These are phyloP conservation scores for Backusella westeae DNA, from an alignment of 192 early-diverging fungal genomes.

Conservation along the genomic window DNA sequence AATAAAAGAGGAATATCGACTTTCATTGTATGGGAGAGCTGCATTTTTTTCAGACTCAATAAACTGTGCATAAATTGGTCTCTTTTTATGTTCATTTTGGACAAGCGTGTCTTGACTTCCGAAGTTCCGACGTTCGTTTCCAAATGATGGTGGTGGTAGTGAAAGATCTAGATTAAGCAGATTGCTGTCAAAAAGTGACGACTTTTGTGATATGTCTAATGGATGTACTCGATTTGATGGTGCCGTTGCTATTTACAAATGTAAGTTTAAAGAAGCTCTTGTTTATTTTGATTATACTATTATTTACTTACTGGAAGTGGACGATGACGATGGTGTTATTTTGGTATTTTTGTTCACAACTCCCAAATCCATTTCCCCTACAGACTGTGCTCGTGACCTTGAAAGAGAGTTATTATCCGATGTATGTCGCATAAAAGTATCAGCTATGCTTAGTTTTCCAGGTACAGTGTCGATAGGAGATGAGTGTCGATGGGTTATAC, in stretches of 20 bases:
- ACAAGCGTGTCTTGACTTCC: constrained; percentile 29
- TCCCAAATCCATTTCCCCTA: neutral
- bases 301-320: neutral
- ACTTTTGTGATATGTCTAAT: neutral
- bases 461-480: constrained; percentile 2
- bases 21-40: neutral
- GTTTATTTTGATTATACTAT: neutral
- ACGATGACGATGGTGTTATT: neutral
- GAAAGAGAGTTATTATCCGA: neutral
- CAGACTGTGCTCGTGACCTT: neutral
- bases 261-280: neutral
- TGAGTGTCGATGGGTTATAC: neutral
- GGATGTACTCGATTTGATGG: neutral
- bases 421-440: constrained; percentile 2
- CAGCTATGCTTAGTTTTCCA: constrained; percentile 1
- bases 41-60: constrained; percentile 10
- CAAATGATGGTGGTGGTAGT: neutral
- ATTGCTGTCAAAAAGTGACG: constrained; percentile 3
- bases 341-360: neutral
- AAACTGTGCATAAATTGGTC: constrained; percentile 11
- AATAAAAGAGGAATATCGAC: neutral
- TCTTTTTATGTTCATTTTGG: constrained; percentile 2
- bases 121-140: neutral
- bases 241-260: neutral
- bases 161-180: constrained; percentile 6